These are phyloP conservation scores for Neurospora sp. DNA, from an alignment of 495 filamentous ascomycete species.

Conservation along the genomic window DNA sequence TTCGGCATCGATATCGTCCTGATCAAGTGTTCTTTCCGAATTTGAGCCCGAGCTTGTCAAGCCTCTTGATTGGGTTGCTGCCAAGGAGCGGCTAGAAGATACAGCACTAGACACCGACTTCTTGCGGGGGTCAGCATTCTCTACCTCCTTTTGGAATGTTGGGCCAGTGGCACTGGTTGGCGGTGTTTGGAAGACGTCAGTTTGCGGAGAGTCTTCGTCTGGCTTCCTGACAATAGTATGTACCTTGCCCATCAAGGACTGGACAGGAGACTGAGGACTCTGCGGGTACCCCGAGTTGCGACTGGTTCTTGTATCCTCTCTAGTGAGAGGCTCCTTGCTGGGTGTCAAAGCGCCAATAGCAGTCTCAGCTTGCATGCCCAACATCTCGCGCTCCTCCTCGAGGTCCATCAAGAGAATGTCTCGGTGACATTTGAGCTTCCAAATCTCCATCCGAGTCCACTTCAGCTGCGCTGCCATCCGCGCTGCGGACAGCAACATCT, in stretches of 20 bases:
- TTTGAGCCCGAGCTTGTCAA: constrained; percentile 11
- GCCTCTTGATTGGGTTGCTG: constrained; percentile 21
- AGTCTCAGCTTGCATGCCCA: constrained; percentile 22
- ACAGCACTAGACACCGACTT: constrained; percentile 32
- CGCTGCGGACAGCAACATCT: constrained; percentile 74
- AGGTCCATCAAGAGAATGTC: constrained; percentile 80
- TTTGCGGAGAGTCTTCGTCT: constrained; percentile 25
- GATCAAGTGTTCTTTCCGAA: constrained; percentile 16
- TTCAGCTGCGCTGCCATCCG: constrained; percentile 82
- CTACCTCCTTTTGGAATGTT: constrained; percentile 35
- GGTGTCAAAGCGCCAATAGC: constrained; percentile 5
- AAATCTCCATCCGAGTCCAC: constrained; percentile 88
- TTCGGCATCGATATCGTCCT: constrained; percentile 35
- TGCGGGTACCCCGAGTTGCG: constrained; percentile 14
- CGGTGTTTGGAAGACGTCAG: constrained; percentile 38
- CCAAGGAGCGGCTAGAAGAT: constrained; percentile 24
- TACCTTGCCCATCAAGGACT: constrained; percentile 20
- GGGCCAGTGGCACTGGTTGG: constrained; percentile 34
- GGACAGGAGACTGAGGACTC: constrained; percentile 22
- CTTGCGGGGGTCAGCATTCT: constrained; percentile 24
- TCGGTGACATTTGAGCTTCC: constrained; percentile 81
- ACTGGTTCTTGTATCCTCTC: constrained; percentile 21
- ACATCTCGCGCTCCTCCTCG: constrained; percentile 55
- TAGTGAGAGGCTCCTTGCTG: constrained; percentile 13
- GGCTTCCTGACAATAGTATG: constrained; percentile 18